Evolutionary conservation across 2,329 filamentous ascomycete genomes (phyloP), one percentile per base, ranked within the genome.

Genomic region (Hypoxylon sp.): DNA sequence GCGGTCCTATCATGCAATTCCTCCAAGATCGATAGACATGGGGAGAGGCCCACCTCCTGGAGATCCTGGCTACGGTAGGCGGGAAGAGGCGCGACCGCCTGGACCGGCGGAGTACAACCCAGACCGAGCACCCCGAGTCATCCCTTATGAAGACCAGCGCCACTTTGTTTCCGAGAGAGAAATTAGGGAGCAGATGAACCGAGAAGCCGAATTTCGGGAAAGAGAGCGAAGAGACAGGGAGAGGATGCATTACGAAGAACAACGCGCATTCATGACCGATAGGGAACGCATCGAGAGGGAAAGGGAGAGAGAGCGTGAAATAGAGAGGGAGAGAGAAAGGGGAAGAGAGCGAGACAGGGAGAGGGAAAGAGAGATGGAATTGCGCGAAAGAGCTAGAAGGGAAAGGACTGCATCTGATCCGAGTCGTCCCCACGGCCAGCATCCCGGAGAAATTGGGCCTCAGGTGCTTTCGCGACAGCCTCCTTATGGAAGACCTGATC

Each of bases 131-230:
- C 76, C 77, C 20, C 74, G 77, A 11, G 77, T 80, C 2, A 70
- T 82, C 12, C 82, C 84, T 49, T 87, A 84, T 68, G 86, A 89
- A 60, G 85, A 87, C 18, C 82, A 80, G 50, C 78, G 84, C 44
- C 87, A 81, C 60, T 77, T 84, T 60, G 76, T 79, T 9, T 82
- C 83, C 18, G 85, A 86, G 50, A 78, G 82, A 26, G 80, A 81
- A 53, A 71, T 78, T 12, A 71, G 75, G 51, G 79, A 80, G 33
- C 75, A 73, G 2, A 76, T 77, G 68, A 76, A 78, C 46, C 71
- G 78, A 9, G 83, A 83, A 45, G 72, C 71, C 2, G 74, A 82
- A 62, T 79, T 84, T 61, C 76, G 79, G 9, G 84, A 85, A 61
- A 79, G 80, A 24, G 70, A 82, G 58, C 79, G 83, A 59, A 75